A percentile compares a stretch with the other conserved stretches of the same genome.
These are phyloP conservation scores for Coniochaeta prunicola DNA, from an alignment of 2,329 filamentous ascomycete genomes.

Conservation along the genomic window DNA sequence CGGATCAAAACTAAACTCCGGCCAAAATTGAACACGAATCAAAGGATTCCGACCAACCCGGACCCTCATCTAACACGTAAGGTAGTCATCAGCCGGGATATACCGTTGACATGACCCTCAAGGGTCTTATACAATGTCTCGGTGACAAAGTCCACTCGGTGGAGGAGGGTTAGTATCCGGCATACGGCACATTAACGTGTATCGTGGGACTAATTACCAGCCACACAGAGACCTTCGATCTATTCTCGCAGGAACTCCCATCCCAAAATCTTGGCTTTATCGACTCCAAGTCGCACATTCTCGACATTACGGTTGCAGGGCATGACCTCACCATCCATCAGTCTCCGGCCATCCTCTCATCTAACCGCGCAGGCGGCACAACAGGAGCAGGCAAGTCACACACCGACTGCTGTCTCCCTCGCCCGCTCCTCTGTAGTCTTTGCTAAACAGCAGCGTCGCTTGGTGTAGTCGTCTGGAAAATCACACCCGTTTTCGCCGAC, in stretches of 20 bases:
- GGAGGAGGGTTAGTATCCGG: constrained; percentile 4
- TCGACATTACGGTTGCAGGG: constrained; percentile 63
- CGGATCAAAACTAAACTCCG: neutral
- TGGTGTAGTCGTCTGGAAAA: constrained; percentile 70
- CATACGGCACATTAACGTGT: neutral
- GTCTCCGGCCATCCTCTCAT: constrained; percentile 75
- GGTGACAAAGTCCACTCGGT: constrained; percentile 12
- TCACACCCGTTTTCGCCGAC: constrained; percentile 73
- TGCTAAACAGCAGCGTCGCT: constrained; percentile 1
- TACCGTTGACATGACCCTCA: constrained; percentile 2
- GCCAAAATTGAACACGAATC: neutral
- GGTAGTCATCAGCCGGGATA: neutral
- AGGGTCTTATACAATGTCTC: constrained; percentile 22
- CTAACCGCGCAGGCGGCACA: constrained; percentile 57
- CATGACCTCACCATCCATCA: constrained; percentile 72
- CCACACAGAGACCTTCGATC: constrained; percentile 69
- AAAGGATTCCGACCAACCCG: neutral
- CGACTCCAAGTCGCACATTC: constrained; percentile 55
- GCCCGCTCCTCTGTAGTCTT: neutral
- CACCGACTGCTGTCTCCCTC: neutral
- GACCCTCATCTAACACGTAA: neutral
- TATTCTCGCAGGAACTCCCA: constrained; percentile 71
- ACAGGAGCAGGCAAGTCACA: constrained; percentile 41
- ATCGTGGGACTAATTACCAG: neutral
- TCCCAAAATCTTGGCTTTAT: constrained; percentile 80